These are phyloP conservation scores for Wickerhamiella cacticola DNA, from an alignment of 805 yeast species.

Conservation along the genomic window DNA sequence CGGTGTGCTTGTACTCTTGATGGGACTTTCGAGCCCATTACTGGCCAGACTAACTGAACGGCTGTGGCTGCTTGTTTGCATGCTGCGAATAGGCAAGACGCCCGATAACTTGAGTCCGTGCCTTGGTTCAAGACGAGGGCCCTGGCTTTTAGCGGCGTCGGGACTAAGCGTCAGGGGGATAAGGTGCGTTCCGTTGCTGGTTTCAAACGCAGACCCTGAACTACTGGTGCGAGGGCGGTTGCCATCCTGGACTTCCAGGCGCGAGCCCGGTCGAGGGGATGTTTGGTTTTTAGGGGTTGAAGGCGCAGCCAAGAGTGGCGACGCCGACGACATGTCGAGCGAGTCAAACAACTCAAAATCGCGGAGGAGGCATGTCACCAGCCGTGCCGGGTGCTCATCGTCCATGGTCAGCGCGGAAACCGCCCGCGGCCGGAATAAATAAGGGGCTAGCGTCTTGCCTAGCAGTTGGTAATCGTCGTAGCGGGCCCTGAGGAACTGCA, in stretches of 20 bases:
- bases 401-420: conserved; percentile 23
- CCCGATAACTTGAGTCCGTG: background rate
- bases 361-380: conserved; percentile 22
- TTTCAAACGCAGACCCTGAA: conserved; percentile 7
- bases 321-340: background rate
- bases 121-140: background rate
- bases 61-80: background rate
- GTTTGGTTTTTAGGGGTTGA: background rate
- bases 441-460: conserved; percentile 20
- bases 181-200: conserved; percentile 2
- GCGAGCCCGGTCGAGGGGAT: background rate
- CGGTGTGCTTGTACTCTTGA: background rate
- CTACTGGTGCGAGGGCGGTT: conserved; percentile 1
- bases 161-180: conserved; percentile 10
- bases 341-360: conserved; percentile 20
- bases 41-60: background rate
- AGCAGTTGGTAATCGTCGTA: conserved; percentile 12
- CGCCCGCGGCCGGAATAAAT: conserved; percentile 26
- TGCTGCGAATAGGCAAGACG: conserved; percentile 1
- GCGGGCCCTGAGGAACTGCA: conserved; percentile 16
- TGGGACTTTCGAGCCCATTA: background rate
- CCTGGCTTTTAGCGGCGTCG: background rate
- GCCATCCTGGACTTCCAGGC: background rate
- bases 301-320: background rate
- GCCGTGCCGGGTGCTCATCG: conserved; percentile 25